Conservation (phyloP, 768 basidiomycete genomes). For the Artomyces pyxidatus region DNA sequence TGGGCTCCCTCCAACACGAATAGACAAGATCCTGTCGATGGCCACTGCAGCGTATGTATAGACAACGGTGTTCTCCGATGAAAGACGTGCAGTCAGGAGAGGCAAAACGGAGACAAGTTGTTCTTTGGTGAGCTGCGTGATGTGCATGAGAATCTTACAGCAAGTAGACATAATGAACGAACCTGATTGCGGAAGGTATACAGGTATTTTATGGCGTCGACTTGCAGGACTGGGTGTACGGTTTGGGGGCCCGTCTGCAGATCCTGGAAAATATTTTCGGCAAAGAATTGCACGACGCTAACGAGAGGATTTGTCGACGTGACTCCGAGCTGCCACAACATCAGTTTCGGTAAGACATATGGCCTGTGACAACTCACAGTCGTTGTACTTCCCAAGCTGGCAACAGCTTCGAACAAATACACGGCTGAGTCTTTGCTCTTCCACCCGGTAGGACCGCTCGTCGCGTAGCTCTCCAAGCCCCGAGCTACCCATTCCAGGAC, state of each 20-base stretch:
- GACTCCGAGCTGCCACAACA: conserved; percentile 64
- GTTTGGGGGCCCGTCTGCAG: conserved; percentile 58
- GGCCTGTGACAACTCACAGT: conserved; percentile 57
- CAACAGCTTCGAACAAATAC: conserved; percentile 89
- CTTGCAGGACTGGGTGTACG: conserved; percentile 87
- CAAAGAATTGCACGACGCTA: conserved; percentile 94
- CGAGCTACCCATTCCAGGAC: conserved; percentile 77
- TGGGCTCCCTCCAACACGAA: conserved; percentile 58
- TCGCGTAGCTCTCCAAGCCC: conserved; percentile 62
- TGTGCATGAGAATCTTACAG: neutral
- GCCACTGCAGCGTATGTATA: conserved; percentile 97
- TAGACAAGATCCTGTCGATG: conserved; percentile 91
- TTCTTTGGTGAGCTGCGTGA: conserved; percentile 72
- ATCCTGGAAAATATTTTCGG: conserved; percentile 83
- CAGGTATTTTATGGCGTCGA: conserved; percentile 93
- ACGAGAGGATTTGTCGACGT: conserved; percentile 89
- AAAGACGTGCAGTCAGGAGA: conserved; percentile 72
- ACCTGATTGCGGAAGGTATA: conserved; percentile 96
- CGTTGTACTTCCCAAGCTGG: conserved; percentile 79
- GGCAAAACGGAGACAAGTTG: conserved; percentile 91
- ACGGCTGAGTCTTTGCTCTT: conserved; percentile 91
- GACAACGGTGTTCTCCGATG: conserved; percentile 80
- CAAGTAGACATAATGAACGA: conserved; percentile 10
- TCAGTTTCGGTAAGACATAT: too few relatives aligned
- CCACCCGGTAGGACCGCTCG: conserved; percentile 62